Evolutionary conservation across 805 yeast species (phyloP).

Genomic region (Ogataea glucozyma): DNA sequence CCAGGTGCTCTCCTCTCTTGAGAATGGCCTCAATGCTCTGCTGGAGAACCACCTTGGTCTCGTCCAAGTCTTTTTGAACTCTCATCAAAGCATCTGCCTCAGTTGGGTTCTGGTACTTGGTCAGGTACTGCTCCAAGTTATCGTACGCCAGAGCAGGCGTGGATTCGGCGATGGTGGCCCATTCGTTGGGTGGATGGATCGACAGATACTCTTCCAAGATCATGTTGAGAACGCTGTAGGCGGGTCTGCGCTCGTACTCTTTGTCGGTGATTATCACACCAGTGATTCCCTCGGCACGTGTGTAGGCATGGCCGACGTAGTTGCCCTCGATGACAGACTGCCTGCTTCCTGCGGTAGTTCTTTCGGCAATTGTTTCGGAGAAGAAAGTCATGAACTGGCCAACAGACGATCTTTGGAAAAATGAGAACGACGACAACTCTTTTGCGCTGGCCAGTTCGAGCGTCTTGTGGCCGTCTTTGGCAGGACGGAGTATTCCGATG

Average conservation of each 20-base stretch:
- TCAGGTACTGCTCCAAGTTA: conserved; percentile 66
- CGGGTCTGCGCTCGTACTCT: conserved; percentile 96
- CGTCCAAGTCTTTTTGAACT: conserved; percentile 97
- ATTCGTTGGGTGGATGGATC: conserved; percentile 72
- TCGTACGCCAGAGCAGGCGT: conserved; percentile 50
- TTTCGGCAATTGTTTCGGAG: conserved; percentile 82
- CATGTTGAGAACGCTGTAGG: conserved; percentile 88
- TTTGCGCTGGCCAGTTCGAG: conserved; percentile 77
- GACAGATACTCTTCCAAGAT: conserved; percentile 86
- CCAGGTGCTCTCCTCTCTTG: conserved; percentile 95
- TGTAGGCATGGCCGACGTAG: conserved; percentile 89
- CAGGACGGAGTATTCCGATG: conserved; percentile 77
- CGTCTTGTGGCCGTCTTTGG: conserved; percentile 51
- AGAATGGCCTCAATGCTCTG: conserved; percentile 92
- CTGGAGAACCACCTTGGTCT: conserved; percentile 93
- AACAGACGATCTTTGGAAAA: conserved; percentile 75
- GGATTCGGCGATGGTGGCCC: conserved; percentile 56
- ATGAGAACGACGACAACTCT: conserved; percentile 83
- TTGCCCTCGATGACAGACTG: conserved; percentile 91
- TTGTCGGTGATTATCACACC: conserved; percentile 92
- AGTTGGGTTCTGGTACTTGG: conserved; percentile 91
- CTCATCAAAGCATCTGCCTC: conserved; percentile 97
- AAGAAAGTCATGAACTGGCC: conserved; percentile 95
- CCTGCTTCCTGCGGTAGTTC: conserved; percentile 88
- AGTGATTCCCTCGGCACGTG: conserved; percentile 85